Conservation (phyloP, 2,329 filamentous ascomycete species). For the Phoma sp. region DNA sequence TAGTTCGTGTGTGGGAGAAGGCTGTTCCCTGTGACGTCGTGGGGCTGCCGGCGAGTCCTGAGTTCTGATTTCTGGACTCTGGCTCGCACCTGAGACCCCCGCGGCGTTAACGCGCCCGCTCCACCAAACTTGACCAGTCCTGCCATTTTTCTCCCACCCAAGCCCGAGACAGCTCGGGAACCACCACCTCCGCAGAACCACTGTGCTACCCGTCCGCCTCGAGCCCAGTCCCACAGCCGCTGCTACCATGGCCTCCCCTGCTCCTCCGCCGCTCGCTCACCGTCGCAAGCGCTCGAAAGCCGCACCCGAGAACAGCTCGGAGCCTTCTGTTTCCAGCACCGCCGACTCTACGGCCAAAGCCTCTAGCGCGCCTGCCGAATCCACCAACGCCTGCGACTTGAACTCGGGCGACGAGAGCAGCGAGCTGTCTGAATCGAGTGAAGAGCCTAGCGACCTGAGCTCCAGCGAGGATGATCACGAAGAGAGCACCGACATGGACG, state of each 20-base stretch:
- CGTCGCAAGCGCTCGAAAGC: conserved; percentile 37
- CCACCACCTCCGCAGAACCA: conserved; percentile 15
- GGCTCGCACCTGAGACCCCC: conserved; percentile 17
- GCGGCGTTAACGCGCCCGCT: conserved; percentile 18
- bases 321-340: conserved; percentile 28
- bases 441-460: conserved; percentile 47
- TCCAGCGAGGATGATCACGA: conserved; percentile 39
- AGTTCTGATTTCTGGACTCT: too few relatives aligned
- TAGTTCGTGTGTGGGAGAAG: background rate
- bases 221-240: background rate
- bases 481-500: conserved; percentile 21
- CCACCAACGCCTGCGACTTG: conserved; percentile 29
- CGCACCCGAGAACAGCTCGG: conserved; percentile 29
- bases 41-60: conserved; percentile 8
- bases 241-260: conserved; percentile 24
- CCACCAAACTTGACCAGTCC: conserved; percentile 19
- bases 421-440: conserved; percentile 45
- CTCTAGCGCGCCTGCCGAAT: conserved; percentile 23
- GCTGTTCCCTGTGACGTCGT: conserved; percentile 8
- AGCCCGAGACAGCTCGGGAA: conserved; percentile 19
- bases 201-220: conserved; percentile 1
- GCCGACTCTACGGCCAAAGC: conserved; percentile 25
- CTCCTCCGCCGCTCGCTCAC: conserved; percentile 12
- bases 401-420: conserved; percentile 38
- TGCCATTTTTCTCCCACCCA: conserved; percentile 14